Base-by-base conservation (phyloP, 768 basidiomycete species). In the Lactarius hatsudake region DNA sequence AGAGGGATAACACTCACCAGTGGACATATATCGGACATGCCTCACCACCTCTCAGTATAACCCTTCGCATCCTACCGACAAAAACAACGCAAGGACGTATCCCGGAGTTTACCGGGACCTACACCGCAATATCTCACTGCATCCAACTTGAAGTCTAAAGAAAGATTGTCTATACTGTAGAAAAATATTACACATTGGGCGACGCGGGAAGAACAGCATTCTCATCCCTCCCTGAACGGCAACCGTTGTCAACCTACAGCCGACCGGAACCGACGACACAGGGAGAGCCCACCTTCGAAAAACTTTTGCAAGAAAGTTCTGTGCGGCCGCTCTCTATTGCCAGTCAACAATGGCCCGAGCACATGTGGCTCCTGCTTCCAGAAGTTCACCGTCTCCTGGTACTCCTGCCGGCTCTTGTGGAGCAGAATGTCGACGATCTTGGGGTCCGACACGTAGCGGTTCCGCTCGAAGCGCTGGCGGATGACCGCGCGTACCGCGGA, bases 311-410 rank as follows among this genome's bases (percentile, higher is more conserved):
- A 78, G 75, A 94, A 94, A 26, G 88, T 84, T 63, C 80, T 76
- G 65, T 76, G 79, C 6, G 80, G 80, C 66, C 83, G 81, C 62
- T 82, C 79, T 69, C 79, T 77, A 9, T 81, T 79, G 68, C 83
- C 51, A 7, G 23, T 76, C 66, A 93, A 76, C 59, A 93, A 75
- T 40, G 91, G 84, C 3, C 91, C 91, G 76, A 87, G 77, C 36
- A 94, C 80, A 74, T 94, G 92, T 68, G 93, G 90, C 53, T 81
- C 84, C 80, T 92, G 90, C 74, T 95, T 95, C 95, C 95, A 98
- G 72, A 84, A 86, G 75, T 98, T 98, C 82, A 97, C 82, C 61
- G 90, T 89, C 82, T 98, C 96, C 81, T 98, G 96, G 74, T 87
- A 93, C 71, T 98, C 94, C 79, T 87, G 90, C 69, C 87, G 81